phyloP scores from a whole-genome alignment of 1,139 yeast genomes.

The Saccharomyces hybrid region DNA sequence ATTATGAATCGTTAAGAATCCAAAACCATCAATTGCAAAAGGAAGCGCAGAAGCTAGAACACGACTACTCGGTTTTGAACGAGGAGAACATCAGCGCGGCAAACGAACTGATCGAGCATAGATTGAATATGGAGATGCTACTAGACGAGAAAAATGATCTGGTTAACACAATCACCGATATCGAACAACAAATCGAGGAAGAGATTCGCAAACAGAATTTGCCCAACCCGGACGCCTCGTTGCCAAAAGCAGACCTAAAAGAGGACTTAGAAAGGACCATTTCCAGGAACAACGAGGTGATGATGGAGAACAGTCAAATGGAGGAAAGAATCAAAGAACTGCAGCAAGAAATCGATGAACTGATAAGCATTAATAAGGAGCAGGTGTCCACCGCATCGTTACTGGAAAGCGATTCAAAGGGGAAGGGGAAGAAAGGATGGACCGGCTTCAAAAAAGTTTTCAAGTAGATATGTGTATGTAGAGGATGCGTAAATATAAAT shows the following conservation, averaged over 20 bases:
- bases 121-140: constrained; percentile 55
- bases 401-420: constrained; percentile 4
- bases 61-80: constrained; percentile 57
- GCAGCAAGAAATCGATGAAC: constrained; percentile 9
- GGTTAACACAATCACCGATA: constrained; percentile 43
- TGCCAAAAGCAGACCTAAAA: constrained; percentile 33
- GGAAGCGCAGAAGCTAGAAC: constrained; percentile 66
- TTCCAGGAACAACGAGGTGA: constrained; percentile 50
- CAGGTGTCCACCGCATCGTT: constrained; percentile 9
- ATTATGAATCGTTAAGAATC: constrained; percentile 55
- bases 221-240: constrained; percentile 25
- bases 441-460: constrained; percentile 15
- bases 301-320: constrained; percentile 42
- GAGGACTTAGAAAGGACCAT: constrained; percentile 42
- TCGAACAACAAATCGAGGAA: constrained; percentile 33
- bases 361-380: constrained; percentile 26
- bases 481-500: not conserved
- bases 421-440: constrained; percentile 8
- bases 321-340: constrained; percentile 37
- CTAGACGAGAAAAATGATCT: constrained; percentile 56
- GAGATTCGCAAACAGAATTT: constrained; percentile 25
- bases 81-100: constrained; percentile 70
- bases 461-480: constrained; percentile 2
- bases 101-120: constrained; percentile 59
- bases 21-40: constrained; percentile 65